Evolutionary conservation across 768 basidiomycete species (phyloP), one percentile per base, ranked within the genome.

Genomic region (Clitopilus passeckerianus): DNA sequence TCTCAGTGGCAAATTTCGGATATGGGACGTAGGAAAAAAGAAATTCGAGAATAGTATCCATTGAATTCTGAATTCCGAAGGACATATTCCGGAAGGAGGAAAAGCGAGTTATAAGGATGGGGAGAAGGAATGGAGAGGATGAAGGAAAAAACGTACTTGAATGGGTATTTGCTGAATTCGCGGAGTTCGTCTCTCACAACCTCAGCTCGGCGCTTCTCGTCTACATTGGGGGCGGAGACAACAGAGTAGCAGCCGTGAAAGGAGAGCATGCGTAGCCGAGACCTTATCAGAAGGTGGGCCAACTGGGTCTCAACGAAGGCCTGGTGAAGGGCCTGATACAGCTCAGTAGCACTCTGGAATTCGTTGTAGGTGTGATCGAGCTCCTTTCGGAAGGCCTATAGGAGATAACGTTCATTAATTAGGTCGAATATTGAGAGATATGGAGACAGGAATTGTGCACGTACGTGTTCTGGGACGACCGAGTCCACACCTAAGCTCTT

Each of bases 191-290:
- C 59, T 1, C 63, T 61, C 5, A 74, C 72, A 9, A 70, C 10
- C 24, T 59, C 37, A 7, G 64, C 61, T 8, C 71, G 70, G 10
- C 55, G 61, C 22, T 22, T 50, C 54, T 74, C 60, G 41, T 66
- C 63, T 34, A 67, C 71, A 1, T 64, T 43, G n/a, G 62, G 27
- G 1, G 62, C 60, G 1, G 69, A 62, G 12, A 75, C 59, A n/a
- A 75, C 71, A 8, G 71, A 67, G 46, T 71, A 72, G 52, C 61
- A 67, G 1, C 71, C 74, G 12, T 62, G 27, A 54, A 69, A 71
- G n/a, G 41, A 30, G n/a, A 24, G 15, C 16, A 16, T 9, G 5
- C 6, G 8, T 16, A 15, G 6, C 7, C 53, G 53, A 15, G 30
- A 24, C 1, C n/a, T 15, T 52, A 66, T 64, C 1, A 56, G n/a